Percentiles rank a stretch among this genome's conserved stretches.
phyloP scores from a whole-genome alignment of 495 filamentous ascomycete species.

The Schizothecium vesticola region DNA sequence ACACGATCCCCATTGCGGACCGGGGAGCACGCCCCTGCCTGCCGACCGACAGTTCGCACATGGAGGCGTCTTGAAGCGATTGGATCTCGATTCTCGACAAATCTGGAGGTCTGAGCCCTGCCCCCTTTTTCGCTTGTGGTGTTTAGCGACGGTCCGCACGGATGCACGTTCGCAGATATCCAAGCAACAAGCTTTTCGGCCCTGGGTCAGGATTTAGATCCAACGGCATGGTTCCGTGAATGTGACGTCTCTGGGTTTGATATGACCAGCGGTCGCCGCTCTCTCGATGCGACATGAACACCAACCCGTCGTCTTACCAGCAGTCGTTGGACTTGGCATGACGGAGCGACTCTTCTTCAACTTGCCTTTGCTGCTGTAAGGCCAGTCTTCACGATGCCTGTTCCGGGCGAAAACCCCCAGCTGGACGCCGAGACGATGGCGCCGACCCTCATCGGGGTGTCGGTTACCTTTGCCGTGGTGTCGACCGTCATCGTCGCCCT shows the following conservation, averaged over 20 bases:
- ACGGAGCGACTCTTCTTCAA: background rate
- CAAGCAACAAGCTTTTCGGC: background rate
- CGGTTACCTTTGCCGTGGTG: slow-evolving; percentile 12
- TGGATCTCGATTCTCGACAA: background rate
- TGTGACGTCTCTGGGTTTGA: background rate
- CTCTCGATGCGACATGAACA: background rate
- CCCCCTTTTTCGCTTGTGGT: background rate
- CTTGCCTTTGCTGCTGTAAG: background rate
- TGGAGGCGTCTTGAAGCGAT: background rate
- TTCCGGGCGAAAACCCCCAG: slow-evolving; percentile 7
- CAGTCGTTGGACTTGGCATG: background rate
- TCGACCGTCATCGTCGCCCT: slow-evolving; percentile 14
- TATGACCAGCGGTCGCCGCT: background rate
- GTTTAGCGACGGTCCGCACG: background rate
- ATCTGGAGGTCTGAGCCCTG: background rate
- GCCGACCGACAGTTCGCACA: background rate
- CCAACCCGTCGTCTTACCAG: background rate
- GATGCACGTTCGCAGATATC: background rate
- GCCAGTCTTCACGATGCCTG: background rate
- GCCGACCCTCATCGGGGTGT: slow-evolving; percentile 16
- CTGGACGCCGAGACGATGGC: slow-evolving; percentile 15
- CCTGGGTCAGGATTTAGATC: background rate
- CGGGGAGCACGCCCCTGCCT: background rate
- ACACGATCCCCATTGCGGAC: background rate
- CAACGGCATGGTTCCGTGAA: background rate